These are phyloP conservation scores for Populus deltoides DNA, from an alignment of 345 rosid species.

Conservation along the genomic window DNA sequence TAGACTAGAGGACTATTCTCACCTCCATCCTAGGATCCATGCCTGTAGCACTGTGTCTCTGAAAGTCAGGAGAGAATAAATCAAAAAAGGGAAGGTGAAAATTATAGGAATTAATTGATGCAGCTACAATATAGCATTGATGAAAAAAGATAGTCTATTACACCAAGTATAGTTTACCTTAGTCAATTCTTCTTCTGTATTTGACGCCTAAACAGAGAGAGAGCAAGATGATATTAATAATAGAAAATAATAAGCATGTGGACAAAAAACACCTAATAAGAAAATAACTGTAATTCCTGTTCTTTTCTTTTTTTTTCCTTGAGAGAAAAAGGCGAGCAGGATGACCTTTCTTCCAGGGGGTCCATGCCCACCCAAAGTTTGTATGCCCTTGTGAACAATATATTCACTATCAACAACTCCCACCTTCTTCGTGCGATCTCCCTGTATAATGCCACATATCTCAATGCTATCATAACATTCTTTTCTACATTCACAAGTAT, in stretches of 20 bases:
- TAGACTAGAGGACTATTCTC: constrained; percentile 13
- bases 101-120: not conserved
- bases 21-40: constrained; percentile 55
- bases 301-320: not conserved
- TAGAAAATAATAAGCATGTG: not conserved
- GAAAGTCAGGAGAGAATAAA: not conserved
- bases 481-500: not conserved
- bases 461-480: not conserved
- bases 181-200: constrained; percentile 7
- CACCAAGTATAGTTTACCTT: constrained; percentile 6
- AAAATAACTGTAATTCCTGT: not conserved
- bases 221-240: not conserved
- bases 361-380: constrained; percentile 71
- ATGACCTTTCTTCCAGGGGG: constrained; percentile 29
- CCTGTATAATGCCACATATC: constrained; percentile 39
- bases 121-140: not conserved
- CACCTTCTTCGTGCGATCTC: constrained; percentile 82
- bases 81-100: not conserved
- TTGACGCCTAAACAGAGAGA: not conserved
- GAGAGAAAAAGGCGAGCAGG: not conserved
- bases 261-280: not conserved
- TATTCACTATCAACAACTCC: constrained; percentile 89
- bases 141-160: not conserved
- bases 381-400: constrained; percentile 82
- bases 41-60: not conserved